phyloP scores from a whole-genome alignment of 176 grass and related monocot genomes.

The Carex kokanica region DNA sequence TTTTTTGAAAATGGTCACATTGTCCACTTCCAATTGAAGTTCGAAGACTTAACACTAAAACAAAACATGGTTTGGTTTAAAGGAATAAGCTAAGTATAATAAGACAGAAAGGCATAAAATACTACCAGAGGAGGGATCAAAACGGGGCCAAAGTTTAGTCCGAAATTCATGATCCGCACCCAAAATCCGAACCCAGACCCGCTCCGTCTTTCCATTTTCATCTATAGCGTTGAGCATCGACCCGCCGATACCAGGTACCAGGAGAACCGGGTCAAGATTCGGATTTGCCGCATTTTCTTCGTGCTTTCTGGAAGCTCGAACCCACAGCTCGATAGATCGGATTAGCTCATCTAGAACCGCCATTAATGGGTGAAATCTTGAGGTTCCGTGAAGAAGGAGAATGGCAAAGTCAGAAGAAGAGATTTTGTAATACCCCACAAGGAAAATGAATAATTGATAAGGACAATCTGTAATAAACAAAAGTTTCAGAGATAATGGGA shows the following conservation, averaged over 20 bases:
- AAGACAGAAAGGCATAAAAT: not conserved
- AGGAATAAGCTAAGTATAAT: not conserved
- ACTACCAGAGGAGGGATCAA: conserved; percentile 74
- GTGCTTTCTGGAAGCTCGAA: conserved; percentile 50
- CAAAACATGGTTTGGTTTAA: not conserved
- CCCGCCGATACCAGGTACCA: conserved; percentile 77
- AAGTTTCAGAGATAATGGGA: too few species aligned
- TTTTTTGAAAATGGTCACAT: not conserved
- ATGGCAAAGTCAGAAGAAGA: not conserved
- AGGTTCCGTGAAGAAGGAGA: not conserved
- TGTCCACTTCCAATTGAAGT: not conserved
- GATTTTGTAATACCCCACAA: not conserved
- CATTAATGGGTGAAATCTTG: conserved; percentile 25
- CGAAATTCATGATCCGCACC: conserved; percentile 75
- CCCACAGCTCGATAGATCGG: conserved; percentile 72
- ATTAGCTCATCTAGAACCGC: conserved; percentile 70
- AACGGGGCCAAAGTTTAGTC: conserved; percentile 76
- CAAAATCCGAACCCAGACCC: conserved; percentile 90
- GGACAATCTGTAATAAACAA: too few species aligned
- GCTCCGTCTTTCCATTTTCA: conserved; percentile 65
- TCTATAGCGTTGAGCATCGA: conserved; percentile 78
- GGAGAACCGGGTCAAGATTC: conserved; percentile 71
- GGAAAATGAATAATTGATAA: not conserved
- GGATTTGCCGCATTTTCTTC: conserved; percentile 40
- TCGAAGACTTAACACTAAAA: not conserved